A percentile compares a stretch with the other conserved stretches of the same genome.
Conservation (phyloP, 306 rosid genomes). For the Malus fusca region DNA sequence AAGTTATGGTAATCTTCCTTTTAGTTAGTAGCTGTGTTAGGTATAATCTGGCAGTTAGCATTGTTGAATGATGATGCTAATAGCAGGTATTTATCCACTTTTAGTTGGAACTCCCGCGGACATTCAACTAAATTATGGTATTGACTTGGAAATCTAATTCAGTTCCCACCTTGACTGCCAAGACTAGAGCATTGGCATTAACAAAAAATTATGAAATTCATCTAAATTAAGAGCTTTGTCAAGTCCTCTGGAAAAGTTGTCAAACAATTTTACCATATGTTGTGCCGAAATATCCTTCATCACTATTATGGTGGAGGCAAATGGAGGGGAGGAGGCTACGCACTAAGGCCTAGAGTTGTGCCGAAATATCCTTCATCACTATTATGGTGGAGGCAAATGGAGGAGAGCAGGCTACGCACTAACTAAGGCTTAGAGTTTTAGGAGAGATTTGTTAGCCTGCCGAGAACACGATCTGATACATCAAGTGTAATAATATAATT, state of each 20-base stretch:
- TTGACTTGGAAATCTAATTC: background rate
- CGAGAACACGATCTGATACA: fast-evolving
- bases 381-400: background rate
- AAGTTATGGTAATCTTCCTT: background rate
- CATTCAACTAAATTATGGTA: background rate
- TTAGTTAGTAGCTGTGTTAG: background rate
- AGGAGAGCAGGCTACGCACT: no score
- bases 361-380: background rate
- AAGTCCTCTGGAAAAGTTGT: background rate
- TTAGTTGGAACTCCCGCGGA: background rate
- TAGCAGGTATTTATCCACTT: background rate
- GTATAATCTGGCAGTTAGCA: background rate
- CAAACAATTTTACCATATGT: background rate
- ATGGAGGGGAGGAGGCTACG: no score
- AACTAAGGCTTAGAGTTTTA: no score
- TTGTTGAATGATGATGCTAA: background rate
- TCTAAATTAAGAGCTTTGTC: background rate
- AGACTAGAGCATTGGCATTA: background rate
- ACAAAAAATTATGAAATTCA: background rate
- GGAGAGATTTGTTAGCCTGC: no score
- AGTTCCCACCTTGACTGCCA: background rate
- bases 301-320: background rate
- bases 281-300: background rate
- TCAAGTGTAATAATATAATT: no score
- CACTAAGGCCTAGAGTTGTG: background rate